Percentiles rank a stretch among this genome's conserved stretches.
Conservation (phyloP, 305 asterid species). For the Fraxinus paxiana region DNA sequence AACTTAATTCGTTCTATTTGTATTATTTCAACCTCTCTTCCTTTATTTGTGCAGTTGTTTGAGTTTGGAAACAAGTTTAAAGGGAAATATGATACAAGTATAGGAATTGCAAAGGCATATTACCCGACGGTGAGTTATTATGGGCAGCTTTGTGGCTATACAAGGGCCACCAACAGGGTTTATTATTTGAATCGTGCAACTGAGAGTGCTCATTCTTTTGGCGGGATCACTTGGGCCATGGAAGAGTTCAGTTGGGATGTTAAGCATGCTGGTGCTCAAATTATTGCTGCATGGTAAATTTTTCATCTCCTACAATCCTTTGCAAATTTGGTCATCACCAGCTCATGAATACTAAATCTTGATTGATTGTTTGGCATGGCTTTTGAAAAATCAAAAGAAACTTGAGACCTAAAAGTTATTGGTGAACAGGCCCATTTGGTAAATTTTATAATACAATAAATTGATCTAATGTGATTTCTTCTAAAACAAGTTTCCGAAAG, state of each 20-base stretch:
- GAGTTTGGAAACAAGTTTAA: constrained; percentile 75
- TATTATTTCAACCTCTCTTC: not conserved
- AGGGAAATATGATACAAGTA: constrained; percentile 65
- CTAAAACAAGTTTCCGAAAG: not conserved
- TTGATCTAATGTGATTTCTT: not conserved
- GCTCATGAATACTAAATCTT: constrained; percentile 15
- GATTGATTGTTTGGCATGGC: constrained; percentile 10
- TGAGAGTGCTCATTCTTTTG: constrained; percentile 49
- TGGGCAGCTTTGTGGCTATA: constrained; percentile 92
- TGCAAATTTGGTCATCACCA: constrained; percentile 16
- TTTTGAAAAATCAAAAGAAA: not conserved
- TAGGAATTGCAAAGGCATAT: constrained; percentile 66
- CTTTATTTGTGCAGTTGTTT: constrained; percentile 52
- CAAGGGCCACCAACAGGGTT: constrained; percentile 63
- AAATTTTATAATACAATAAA: not conserved
- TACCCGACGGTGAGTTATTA: constrained; percentile 79
- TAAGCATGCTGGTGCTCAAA: constrained; percentile 70
- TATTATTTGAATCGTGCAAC: constrained; percentile 53
- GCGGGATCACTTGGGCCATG: constrained; percentile 85
- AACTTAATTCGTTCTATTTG: not conserved
- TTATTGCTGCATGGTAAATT: constrained; percentile 64
- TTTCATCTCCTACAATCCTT: constrained; percentile 5
- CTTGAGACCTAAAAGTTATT: not conserved
- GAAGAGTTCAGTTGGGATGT: constrained; percentile 95
- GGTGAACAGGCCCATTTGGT: not conserved